phyloP scores from a whole-genome alignment of 441 rosid genomes.

The Corymbia citriodora region DNA sequence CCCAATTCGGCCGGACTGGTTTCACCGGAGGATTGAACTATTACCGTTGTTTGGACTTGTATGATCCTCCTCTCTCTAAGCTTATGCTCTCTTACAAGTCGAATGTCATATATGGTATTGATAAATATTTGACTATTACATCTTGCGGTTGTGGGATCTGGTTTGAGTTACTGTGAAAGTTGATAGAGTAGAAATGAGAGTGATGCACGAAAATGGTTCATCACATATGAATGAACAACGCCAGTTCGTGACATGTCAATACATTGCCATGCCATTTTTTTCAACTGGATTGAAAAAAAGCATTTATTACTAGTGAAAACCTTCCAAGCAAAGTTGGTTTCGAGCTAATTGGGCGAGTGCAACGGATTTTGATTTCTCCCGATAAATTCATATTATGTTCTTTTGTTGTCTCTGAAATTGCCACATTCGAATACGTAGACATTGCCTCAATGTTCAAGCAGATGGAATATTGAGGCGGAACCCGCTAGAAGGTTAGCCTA shows the following conservation, averaged over 20 bases:
- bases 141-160: not conserved
- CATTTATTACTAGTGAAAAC: not conserved
- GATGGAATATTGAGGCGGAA: not conserved
- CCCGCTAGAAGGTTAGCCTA: not conserved
- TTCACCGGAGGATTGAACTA: slow-evolving; percentile 69
- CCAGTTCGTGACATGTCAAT: not conserved
- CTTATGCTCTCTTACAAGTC: not conserved
- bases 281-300: not conserved
- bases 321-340: not conserved
- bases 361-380: not conserved
- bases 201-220: not conserved
- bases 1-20: slow-evolving; percentile 42
- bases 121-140: not conserved
- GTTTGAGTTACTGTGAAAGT: not conserved
- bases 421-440: not conserved
- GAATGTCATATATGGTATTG: not conserved
- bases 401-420: not conserved
- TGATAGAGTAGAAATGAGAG: not conserved
- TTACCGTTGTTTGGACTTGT: slow-evolving; percentile 55
- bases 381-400: not conserved
- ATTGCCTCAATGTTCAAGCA: not conserved
- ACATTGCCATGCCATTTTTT: not conserved
- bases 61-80: slow-evolving; percentile 12
- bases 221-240: not conserved
- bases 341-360: not conserved